phyloP scores from a whole-genome alignment of 805 yeast genomes.

The Saccharomycopsis schoenii region DNA sequence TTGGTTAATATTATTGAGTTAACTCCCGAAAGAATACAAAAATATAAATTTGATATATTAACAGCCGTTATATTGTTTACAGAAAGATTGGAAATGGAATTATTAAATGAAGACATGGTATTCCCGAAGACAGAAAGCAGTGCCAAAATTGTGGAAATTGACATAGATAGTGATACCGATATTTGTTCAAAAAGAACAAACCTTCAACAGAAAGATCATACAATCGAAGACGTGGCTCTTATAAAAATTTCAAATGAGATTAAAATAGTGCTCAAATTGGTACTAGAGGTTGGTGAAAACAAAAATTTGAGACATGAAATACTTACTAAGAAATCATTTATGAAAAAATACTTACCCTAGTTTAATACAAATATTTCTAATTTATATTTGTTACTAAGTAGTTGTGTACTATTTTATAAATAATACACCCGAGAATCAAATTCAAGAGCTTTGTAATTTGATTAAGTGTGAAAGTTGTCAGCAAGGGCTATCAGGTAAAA shows the following conservation, averaged over 20 bases:
- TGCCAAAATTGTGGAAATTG: conserved; percentile 1
- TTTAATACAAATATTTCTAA: not conserved
- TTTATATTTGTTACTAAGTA: not conserved
- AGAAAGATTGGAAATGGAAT: conserved; percentile 1
- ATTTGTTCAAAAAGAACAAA: not conserved
- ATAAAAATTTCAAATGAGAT: not conserved
- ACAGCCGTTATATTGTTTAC: conserved; percentile 5
- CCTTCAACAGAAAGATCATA: not conserved
- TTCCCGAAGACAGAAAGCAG: not conserved
- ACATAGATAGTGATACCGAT: not conserved
- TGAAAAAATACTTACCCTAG: conserved; percentile 2
- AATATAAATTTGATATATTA: conserved; percentile 8
- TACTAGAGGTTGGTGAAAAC: not conserved
- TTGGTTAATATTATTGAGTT: not conserved
- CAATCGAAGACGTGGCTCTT: not conserved
- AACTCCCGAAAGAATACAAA: not conserved
- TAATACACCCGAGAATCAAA: too few relatives aligned
- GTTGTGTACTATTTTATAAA: too few relatives aligned
- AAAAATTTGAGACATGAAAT: not conserved
- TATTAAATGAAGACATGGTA: not conserved
- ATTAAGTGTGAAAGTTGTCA: too few relatives aligned
- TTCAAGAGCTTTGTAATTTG: too few relatives aligned
- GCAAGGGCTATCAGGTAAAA: too few relatives aligned
- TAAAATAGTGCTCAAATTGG: not conserved
- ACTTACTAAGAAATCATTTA: conserved; percentile 1